Evolutionary conservation across 208 protist genomes (phyloP).

Genomic region (Wallacemonas sp.): DNA sequence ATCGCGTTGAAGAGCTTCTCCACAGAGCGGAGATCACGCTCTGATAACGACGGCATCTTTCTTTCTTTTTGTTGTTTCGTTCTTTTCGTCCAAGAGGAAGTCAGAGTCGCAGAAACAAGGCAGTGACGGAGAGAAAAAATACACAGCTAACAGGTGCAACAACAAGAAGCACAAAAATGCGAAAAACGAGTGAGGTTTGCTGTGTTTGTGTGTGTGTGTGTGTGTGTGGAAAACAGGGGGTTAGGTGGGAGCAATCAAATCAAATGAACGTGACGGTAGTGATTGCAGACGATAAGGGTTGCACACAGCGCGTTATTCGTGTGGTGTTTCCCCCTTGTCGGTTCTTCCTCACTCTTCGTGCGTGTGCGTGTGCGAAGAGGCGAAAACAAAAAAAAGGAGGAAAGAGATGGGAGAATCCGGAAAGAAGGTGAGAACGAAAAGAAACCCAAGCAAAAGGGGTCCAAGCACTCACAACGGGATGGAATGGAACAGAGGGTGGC

Average conservation of each 20-base stretch:
- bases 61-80: background rate
- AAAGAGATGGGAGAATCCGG: background rate
- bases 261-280: background rate
- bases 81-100: background rate
- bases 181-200: too few relatives aligned
- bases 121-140: background rate
- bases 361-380: background rate
- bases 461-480: too few relatives aligned
- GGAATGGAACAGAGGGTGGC: too few relatives aligned
- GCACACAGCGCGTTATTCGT: too few relatives aligned
- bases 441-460: too few relatives aligned
- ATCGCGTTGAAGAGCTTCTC: conserved; percentile 69
- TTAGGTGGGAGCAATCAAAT: background rate
- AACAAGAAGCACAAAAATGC: background rate
- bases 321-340: background rate
- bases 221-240: background rate
- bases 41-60: conserved; percentile 48
- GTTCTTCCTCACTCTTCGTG: background rate
- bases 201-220: too few relatives aligned
- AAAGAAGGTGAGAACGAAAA: too few relatives aligned
- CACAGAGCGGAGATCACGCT: conserved; percentile 56
- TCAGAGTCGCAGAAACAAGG: background rate
- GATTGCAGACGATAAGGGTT: background rate
- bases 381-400: background rate
- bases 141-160: background rate